Evolutionary conservation across 2,329 filamentous ascomycete species (phyloP).

Genomic region (Aspergillus caelatus): DNA sequence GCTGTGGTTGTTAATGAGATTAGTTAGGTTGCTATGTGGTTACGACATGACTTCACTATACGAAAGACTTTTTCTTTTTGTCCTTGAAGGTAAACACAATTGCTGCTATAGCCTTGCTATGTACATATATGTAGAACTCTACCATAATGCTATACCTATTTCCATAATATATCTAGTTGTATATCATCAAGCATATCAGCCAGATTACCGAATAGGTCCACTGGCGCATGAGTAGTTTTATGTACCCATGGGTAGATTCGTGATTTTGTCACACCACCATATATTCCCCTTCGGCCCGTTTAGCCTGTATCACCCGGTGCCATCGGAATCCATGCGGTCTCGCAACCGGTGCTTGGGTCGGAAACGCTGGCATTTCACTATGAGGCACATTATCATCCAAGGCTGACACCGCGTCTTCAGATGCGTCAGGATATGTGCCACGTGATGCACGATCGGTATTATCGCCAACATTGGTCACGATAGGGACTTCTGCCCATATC

Average conservation of each 20-base stretch:
- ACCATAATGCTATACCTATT: background rate
- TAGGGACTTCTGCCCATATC: conserved; percentile 65
- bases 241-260: background rate
- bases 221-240: background rate
- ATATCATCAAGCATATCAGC: background rate
- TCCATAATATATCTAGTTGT: conserved; percentile 1
- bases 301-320: conserved; percentile 41
- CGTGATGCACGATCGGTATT: background rate
- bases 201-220: background rate
- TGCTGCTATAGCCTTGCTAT: background rate
- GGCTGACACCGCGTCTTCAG: background rate
- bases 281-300: conserved; percentile 41
- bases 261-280: conserved; percentile 37
- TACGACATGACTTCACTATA: background rate
- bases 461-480: background rate
- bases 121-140: background rate
- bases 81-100: background rate
- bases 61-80: background rate
- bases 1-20: background rate
- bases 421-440: background rate
- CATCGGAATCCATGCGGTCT: conserved; percentile 38
- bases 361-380: conserved; percentile 9
- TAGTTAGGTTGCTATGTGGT: background rate
- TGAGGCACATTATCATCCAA: conserved; percentile 10
- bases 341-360: background rate